Evolutionary conservation across 495 filamentous ascomycete species (phyloP).

Genomic region (Hypoxylon lenormandii): DNA sequence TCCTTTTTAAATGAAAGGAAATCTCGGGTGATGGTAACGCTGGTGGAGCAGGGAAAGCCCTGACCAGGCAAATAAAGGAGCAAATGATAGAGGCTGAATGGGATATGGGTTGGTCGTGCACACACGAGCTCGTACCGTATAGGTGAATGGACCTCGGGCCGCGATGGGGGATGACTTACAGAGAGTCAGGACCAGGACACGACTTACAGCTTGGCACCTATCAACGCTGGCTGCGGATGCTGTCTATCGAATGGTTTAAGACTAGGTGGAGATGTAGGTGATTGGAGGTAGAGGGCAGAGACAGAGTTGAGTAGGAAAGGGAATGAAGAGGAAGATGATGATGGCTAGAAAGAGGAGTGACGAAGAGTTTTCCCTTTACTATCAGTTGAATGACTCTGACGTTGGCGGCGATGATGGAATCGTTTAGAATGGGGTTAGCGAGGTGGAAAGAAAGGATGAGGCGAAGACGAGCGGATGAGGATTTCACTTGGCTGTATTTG

Average conservation of each 20-base stretch:
- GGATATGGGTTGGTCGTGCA: constrained; percentile 13
- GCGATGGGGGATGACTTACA: constrained; percentile 43
- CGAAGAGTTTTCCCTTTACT: neutral
- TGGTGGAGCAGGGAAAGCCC: constrained; percentile 43
- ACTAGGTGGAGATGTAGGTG: constrained; percentile 13
- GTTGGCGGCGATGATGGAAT: constrained; percentile 46
- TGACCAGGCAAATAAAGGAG: constrained; percentile 43
- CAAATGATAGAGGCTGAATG: constrained; percentile 38
- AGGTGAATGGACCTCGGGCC: constrained; percentile 38
- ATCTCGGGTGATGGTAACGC: constrained; percentile 29
- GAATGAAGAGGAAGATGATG: constrained; percentile 29
- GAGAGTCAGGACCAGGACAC: neutral
- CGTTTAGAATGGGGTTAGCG: constrained; percentile 31
- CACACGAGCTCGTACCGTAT: constrained; percentile 2
- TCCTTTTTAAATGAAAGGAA: constrained; percentile 42
- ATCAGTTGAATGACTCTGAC: constrained; percentile 41
- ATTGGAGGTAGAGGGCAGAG: constrained; percentile 36
- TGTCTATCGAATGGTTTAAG: constrained; percentile 1
- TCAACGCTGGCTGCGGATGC: constrained; percentile 1
- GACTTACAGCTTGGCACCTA: constrained; percentile 10
- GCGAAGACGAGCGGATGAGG: constrained; percentile 21
- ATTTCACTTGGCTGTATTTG: constrained; percentile 36
- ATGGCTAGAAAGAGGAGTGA: constrained; percentile 16
- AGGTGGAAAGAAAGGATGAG: constrained; percentile 43
- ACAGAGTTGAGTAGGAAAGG: constrained; percentile 26